phyloP scores from a whole-genome alignment of 2,329 filamentous ascomycete species.

The Hypoxylon sp. region DNA sequence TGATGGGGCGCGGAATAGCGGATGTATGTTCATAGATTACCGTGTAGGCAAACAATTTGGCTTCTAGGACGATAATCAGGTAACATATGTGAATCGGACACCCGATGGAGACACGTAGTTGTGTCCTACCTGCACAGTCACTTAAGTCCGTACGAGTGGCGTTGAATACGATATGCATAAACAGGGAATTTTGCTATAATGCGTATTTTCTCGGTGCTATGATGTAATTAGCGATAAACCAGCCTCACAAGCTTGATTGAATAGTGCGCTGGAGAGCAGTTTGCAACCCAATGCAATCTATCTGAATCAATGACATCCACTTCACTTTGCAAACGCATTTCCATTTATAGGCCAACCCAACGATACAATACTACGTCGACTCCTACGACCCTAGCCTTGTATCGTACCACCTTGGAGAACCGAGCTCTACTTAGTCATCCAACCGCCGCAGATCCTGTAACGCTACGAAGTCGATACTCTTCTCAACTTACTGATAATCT shows the following conservation, averaged over 20 bases:
- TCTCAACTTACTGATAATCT: background rate
- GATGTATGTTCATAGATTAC: too few relatives aligned
- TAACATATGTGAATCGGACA: too few relatives aligned
- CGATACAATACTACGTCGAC: slow-evolving; percentile 8
- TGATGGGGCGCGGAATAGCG: background rate
- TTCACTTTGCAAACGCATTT: slow-evolving; percentile 28
- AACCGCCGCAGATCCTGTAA: background rate
- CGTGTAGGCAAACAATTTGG: too few relatives aligned
- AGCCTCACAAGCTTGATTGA: slow-evolving; percentile 20
- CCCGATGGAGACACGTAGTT: background rate
- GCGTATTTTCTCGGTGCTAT: slow-evolving; percentile 30
- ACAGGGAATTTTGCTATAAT: slow-evolving; percentile 23
- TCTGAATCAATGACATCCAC: slow-evolving; percentile 42
- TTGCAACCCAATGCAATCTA: slow-evolving; percentile 34
- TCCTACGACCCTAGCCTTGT: background rate
- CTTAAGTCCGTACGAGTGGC: background rate
- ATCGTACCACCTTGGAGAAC: slow-evolving; percentile 11
- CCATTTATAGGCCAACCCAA: slow-evolving; percentile 12
- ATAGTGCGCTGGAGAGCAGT: slow-evolving; percentile 14
- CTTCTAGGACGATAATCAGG: too few relatives aligned
- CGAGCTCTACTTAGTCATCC: slow-evolving; percentile 1
- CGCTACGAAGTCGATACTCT: slow-evolving; percentile 10
- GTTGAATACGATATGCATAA: slow-evolving; percentile 19
- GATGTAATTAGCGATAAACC: slow-evolving; percentile 46
- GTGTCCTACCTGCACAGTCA: background rate